A percentile compares a stretch with the other conserved stretches of the same genome.
These are phyloP conservation scores for Plasmodium gallinaceum DNA, from an alignment of 169 alveolate species.

Conservation along the genomic window DNA sequence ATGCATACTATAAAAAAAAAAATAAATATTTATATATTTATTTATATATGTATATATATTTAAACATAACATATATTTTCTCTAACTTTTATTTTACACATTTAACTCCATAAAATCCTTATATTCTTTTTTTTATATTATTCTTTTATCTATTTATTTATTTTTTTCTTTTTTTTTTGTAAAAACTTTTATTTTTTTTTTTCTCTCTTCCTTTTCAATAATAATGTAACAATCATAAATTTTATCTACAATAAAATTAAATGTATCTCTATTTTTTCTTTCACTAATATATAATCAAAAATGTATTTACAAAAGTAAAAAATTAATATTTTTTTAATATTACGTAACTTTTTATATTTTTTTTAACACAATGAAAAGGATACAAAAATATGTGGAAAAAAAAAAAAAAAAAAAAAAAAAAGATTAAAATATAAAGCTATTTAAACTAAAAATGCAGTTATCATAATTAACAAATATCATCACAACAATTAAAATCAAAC, in stretches of 20 bases:
- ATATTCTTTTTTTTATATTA: not conserved
- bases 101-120: too few species aligned
- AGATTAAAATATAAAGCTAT: too few species aligned
- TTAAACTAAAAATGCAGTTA: too few species aligned
- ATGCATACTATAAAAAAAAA: not conserved
- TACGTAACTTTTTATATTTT: not conserved
- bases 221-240: not conserved
- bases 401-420: too few species aligned
- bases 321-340: too few species aligned
- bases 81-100: too few species aligned
- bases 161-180: not conserved
- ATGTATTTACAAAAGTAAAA: not conserved
- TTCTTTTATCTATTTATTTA: not conserved
- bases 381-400: not conserved
- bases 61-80: not conserved
- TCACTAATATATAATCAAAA: too few species aligned
- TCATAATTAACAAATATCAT: not conserved
- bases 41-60: constrained; percentile 3
- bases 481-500: not conserved
- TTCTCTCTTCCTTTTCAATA: constrained; percentile 13
- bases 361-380: not conserved
- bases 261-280: not conserved
- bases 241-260: constrained; percentile 4
- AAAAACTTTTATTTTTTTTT: not conserved
- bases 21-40: constrained; percentile 5